phyloP scores from a whole-genome alignment of 2,329 filamentous ascomycete genomes.

The Colletotrichum eremochloae region DNA sequence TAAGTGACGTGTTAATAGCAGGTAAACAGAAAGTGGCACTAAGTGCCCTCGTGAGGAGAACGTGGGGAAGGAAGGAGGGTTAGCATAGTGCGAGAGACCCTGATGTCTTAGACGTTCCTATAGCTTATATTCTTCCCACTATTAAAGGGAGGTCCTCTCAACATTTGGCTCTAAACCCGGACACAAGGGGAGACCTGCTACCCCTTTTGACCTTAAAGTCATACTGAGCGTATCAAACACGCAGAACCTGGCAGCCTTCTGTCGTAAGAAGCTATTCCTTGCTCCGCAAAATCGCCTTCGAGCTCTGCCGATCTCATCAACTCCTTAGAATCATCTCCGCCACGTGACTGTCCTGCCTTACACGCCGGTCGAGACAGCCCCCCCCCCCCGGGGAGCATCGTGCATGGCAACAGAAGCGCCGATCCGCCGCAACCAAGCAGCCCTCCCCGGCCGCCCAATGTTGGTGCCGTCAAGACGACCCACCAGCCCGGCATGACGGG shows the following conservation, averaged over 20 bases:
- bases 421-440: neutral
- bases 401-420: neutral
- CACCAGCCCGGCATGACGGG: neutral
- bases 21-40: neutral
- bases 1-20: neutral
- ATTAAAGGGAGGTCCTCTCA: too few species aligned
- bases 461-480: neutral
- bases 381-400: neutral
- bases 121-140: too few species aligned
- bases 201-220: neutral
- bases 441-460: neutral
- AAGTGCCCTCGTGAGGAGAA: neutral
- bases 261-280: neutral
- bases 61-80: neutral
- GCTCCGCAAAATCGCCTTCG: neutral
- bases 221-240: neutral
- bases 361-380: neutral
- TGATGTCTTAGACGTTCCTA: neutral
- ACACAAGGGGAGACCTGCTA: too few species aligned
- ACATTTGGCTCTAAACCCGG: too few species aligned
- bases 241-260: neutral
- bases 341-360: neutral
- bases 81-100: neutral
- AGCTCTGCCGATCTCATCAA: neutral
- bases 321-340: neutral